Evolutionary conservation across 2,329 filamentous ascomycete genomes (phyloP), one percentile per base, ranked within the genome.

Genomic region (Venturia asperata): DNA sequence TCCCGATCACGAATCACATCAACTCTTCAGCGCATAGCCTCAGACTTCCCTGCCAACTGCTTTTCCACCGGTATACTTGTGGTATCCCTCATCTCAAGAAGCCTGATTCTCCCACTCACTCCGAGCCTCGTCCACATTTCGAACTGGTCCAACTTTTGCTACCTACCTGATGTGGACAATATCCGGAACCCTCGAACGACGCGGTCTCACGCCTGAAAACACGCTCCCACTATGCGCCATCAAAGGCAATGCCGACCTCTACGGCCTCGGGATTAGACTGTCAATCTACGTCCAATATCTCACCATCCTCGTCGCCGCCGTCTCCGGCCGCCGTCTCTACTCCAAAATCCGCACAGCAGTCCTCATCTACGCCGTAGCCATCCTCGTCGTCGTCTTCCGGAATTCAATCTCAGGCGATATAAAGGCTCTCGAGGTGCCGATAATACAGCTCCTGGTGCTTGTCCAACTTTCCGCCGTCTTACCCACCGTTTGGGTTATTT

Each of bases 231-330:
- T 11, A 34, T 58, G 52, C 52, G 27, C 52, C 52, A 58, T 58
- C 5, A 7, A 34, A 37, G 52, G 52, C 27, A 58, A 37, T 13
- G 5, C 52, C 27, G 52, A 58, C 17, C 52, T 58, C 30, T 58
- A 58, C 30, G 52, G 52, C 30, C 30, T 58, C 17, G 52, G 52
- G 37, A 58, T 58, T 13, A 34, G 52, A 19, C 30, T 58, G n/a
- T 58, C 52, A 37, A 58, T 58, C 19, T 58, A 58, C 52, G 30
- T 58, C 27, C 52, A 58, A 58, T 58, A 58, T 15, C 52, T 58
- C 52, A 58, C 52, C 15, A 58, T 58, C 52, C 52, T 58, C 52
- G 30, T 58, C 52, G 52, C 52, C 30, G 52, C 52, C 4, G 52
- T 58, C 27, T 58, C 52, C 5, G 52, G 52, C 30, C 52, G 52